Conservation (phyloP, 2,329 filamentous ascomycete species). For the Aciculosporium take region DNA sequence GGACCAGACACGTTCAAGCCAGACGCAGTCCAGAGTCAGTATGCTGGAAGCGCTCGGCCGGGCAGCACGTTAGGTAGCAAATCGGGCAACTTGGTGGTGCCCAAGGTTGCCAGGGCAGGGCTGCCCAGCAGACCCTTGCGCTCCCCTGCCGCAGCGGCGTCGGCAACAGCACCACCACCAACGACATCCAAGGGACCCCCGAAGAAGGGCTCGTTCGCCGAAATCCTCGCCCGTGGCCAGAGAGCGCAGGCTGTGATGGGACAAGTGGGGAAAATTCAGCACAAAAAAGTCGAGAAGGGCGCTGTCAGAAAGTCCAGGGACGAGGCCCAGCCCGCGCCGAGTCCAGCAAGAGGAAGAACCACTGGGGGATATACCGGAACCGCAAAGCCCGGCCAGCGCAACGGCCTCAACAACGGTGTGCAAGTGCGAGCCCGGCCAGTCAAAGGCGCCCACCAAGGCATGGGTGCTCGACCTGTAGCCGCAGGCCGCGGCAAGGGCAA, state of each 20-base stretch:
- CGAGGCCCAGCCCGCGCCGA: constrained; percentile 12
- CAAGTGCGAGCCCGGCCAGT: constrained; percentile 5
- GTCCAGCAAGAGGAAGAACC: constrained; percentile 14
- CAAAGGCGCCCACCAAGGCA: constrained; percentile 3
- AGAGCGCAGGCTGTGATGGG: constrained; percentile 46
- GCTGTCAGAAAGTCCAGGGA: constrained; percentile 38
- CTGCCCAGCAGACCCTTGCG: constrained; percentile 13
- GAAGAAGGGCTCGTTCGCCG: constrained; percentile 61
- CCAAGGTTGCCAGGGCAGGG: constrained; percentile 9
- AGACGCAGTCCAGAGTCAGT: not conserved
- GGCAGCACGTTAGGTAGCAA: constrained; percentile 12
- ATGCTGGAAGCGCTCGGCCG: constrained; percentile 5
- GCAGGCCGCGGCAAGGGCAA: constrained; percentile 9
- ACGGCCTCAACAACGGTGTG: constrained; percentile 11
- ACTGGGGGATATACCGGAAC: constrained; percentile 18
- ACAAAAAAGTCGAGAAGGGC: constrained; percentile 56
- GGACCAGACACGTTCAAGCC: not conserved
- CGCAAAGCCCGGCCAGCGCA: constrained; percentile 15
- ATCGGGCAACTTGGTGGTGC: constrained; percentile 13
- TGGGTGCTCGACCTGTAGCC: constrained; percentile 2
- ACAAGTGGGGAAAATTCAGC: constrained; percentile 58
- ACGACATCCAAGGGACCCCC: constrained; percentile 34
- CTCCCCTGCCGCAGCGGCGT: constrained; percentile 19
- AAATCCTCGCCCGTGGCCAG: constrained; percentile 59
- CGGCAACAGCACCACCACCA: constrained; percentile 14